Evolutionary conservation across 768 basidiomycete genomes (phyloP), one percentile per base, ranked within the genome.

Genomic region (Hortiboletus flavorubellus): DNA sequence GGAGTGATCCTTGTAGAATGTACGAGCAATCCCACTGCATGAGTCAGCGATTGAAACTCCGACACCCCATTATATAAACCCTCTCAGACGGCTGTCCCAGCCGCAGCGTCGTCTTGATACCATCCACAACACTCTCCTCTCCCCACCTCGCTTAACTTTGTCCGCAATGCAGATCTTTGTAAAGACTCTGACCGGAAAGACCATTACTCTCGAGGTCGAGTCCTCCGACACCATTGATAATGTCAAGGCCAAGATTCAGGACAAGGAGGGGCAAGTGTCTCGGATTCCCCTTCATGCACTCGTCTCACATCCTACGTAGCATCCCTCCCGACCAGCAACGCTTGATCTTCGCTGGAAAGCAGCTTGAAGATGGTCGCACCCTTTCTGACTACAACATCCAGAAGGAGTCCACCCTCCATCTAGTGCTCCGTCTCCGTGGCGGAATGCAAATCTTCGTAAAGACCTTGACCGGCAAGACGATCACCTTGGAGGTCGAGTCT

Each of bases 311-410:
- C 3, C 2, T n/a, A 18, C 5, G 2, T n/a, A 66, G 84, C 14
- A 90, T 90, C 55, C 87, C 88, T 21, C 93, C 92, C 26, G 91
- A 93, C 74, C 93, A 93, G 64, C 92, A 95, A 68, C 92, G 94
- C 59, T 75, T 96, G n/a, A 96, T 96, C 77, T 96, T 95, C 60
- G 93, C 93, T 44, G 93, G 93, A 56, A 95, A 96, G 76, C 93
- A 95, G 71, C 83, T 97, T 29, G 93, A 96, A 71, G 94, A 97
- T 66, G 94, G 94, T 4, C 86, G 93, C 46, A 96, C 90, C 4
- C 78, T 93, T 1, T 89, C 88, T 8, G 90, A 91, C 62, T 92
- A 93, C 70, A 92, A 93, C 70, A 94, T 96, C 63, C 93, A 96
- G 82, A 95, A 95, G 78, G 93, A 96, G 76, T 91, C 87, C 0